These are phyloP conservation scores for Talaromyces rugulosus DNA, from an alignment of 2,329 filamentous ascomycete species.

Conservation along the genomic window DNA sequence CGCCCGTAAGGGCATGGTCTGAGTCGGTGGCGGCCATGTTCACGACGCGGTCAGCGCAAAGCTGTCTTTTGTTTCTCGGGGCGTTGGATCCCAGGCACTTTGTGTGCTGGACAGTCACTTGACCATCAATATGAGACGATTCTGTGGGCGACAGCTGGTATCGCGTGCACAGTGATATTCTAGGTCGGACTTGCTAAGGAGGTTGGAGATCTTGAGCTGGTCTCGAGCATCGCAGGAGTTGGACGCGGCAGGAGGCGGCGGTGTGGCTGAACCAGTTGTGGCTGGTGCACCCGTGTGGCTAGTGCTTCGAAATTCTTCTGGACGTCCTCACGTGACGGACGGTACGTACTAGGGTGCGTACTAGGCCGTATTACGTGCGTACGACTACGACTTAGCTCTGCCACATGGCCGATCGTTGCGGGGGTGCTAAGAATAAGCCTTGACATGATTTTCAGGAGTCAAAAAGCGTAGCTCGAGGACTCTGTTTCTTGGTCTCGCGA, in stretches of 20 bases:
- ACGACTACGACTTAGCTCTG: neutral
- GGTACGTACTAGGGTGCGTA: neutral
- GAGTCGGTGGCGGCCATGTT: slow-evolving; percentile 21
- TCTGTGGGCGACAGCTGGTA: neutral
- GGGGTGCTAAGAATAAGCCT: neutral
- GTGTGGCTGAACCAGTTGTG: neutral
- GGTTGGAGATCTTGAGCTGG: neutral
- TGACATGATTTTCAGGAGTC: neutral
- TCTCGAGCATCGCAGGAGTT: neutral
- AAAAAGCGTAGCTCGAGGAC: neutral
- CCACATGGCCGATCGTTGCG: neutral
- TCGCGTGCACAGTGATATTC: neutral
- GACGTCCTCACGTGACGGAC: neutral
- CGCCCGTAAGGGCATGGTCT: slow-evolving; percentile 22
- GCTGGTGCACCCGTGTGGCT: neutral
- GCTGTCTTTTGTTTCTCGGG: neutral
- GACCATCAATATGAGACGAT: neutral
- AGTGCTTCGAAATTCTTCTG: neutral
- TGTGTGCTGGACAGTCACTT: neutral
- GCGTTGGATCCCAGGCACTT: neutral
- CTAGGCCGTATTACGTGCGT: neutral
- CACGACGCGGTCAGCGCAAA: neutral
- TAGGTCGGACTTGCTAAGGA: neutral
- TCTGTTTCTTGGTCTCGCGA: neutral
- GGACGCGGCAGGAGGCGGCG: neutral